Evolutionary conservation across 176 grass and related monocot species (phyloP).

Genomic region (Themeda triandra): DNA sequence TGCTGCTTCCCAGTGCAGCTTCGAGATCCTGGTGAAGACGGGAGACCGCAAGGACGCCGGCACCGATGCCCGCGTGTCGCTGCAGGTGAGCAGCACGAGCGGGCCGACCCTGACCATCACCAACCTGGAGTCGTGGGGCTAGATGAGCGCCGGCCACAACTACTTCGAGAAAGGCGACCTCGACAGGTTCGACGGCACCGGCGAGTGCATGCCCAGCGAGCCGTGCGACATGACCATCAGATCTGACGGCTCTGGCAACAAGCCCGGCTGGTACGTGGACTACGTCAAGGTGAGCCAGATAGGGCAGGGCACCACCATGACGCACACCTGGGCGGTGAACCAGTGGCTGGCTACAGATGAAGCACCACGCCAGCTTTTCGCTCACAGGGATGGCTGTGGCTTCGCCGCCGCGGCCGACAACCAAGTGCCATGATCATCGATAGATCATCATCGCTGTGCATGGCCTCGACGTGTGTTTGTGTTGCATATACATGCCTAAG

Average conservation of each 20-base stretch:
- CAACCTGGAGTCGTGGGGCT: neutral
- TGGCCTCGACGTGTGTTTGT: no score
- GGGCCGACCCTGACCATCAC: neutral
- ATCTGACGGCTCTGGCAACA: neutral
- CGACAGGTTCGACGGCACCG: neutral
- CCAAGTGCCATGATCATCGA: no score
- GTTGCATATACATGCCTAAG: no score
- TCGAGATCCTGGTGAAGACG: neutral
- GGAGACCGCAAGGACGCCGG: neutral
- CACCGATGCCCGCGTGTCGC: neutral
- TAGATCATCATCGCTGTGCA: no score
- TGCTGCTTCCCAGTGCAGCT: neutral
- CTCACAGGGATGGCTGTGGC: neutral
- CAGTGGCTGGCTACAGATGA: neutral
- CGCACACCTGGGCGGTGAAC: neutral
- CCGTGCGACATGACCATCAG: neutral
- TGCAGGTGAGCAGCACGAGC: neutral
- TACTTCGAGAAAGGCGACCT: conserved; percentile 13
- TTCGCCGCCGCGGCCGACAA: neutral
- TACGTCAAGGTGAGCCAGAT: neutral
- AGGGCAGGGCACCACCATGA: neutral
- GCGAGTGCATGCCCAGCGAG: neutral
- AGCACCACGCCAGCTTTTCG: neutral
- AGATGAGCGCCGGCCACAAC: neutral
- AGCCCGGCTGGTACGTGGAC: neutral